A percentile compares a stretch with the other conserved stretches of the same genome.
Evolutionary conservation across 1,284 basidiomycete genomes (phyloP).

Genomic region (Psilocybe mexicana): DNA sequence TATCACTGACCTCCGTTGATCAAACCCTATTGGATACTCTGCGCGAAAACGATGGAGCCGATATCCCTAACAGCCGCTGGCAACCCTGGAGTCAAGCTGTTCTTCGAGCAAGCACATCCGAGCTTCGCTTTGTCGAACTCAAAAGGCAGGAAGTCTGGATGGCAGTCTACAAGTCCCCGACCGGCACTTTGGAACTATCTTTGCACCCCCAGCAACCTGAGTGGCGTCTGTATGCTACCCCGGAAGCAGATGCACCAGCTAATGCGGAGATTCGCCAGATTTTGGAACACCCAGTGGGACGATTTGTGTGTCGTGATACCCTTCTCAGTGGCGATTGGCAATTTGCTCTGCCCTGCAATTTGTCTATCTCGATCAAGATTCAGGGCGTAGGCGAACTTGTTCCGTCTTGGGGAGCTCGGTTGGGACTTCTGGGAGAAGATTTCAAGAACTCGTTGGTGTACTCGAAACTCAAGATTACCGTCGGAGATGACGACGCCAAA

Average conservation of each 20-base stretch:
- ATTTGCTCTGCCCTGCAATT: constrained; percentile 72
- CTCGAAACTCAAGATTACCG: constrained; percentile 64
- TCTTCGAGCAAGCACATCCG: constrained; percentile 56
- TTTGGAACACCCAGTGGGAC: constrained; percentile 76
- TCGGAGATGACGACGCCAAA: constrained; percentile 48
- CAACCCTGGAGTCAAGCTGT: constrained; percentile 70
- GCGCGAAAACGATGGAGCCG: constrained; percentile 43
- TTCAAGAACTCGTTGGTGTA: constrained; percentile 71
- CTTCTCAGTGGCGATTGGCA: constrained; percentile 81
- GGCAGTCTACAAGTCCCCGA: constrained; percentile 74
- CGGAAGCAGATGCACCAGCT: constrained; percentile 69
- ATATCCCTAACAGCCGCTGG: constrained; percentile 60
- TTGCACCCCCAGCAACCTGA: constrained; percentile 79
- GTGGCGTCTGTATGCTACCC: constrained; percentile 83
- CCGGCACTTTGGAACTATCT: constrained; percentile 74
- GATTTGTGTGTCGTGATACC: constrained; percentile 60
- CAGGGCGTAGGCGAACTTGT: constrained; percentile 72
- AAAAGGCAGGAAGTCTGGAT: constrained; percentile 90
- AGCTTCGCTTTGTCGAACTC: constrained; percentile 83
- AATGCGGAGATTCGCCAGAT: constrained; percentile 80
- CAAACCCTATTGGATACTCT: constrained; percentile 54
- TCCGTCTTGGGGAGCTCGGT: constrained; percentile 81
- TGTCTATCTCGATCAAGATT: constrained; percentile 59
- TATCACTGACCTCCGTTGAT: constrained; percentile 61
- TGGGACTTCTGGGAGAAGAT: constrained; percentile 73